Conservation (phyloP, 2,329 filamentous ascomycete genomes). For the Hypoxylon sp. region DNA sequence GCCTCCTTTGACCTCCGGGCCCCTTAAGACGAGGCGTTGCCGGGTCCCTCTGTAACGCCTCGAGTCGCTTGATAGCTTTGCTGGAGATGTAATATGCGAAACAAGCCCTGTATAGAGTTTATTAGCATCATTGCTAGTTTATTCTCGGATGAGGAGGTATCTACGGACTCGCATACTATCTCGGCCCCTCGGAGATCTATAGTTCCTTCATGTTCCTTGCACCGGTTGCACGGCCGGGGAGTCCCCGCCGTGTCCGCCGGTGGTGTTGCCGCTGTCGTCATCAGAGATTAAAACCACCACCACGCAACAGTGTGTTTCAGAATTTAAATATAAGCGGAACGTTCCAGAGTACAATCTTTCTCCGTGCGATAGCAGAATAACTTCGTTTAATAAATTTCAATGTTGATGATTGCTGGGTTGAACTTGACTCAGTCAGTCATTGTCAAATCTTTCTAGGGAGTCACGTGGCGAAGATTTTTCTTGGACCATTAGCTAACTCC, state of each 20-base stretch:
- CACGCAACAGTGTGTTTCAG: constrained; percentile 1
- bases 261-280: constrained; percentile 42
- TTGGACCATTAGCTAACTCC: constrained; percentile 4
- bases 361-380: neutral
- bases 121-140: neutral
- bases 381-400: neutral
- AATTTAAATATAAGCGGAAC: neutral
- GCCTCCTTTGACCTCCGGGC: constrained; percentile 53
- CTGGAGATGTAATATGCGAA: constrained; percentile 82
- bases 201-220: constrained; percentile 52
- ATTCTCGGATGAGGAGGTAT: neutral
- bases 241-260: constrained; percentile 33
- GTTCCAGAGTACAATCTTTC: neutral
- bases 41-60: constrained; percentile 66
- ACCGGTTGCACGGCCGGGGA: constrained; percentile 52
- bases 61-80: constrained; percentile 83
- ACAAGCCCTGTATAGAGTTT: constrained; percentile 70
- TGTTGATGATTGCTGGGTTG: constrained; percentile 4
- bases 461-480: constrained; percentile 39
- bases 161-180: constrained; percentile 50
- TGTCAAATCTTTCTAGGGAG: constrained; percentile 29
- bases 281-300: constrained; percentile 15
- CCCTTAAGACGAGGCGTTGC: constrained; percentile 50
- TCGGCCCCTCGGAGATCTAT: constrained; percentile 54
- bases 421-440: constrained; percentile 30